Percentiles rank a stretch among this genome's conserved stretches.
phyloP scores from a whole-genome alignment of 202 grass and related monocot genomes.

The Zizania palustris region DNA sequence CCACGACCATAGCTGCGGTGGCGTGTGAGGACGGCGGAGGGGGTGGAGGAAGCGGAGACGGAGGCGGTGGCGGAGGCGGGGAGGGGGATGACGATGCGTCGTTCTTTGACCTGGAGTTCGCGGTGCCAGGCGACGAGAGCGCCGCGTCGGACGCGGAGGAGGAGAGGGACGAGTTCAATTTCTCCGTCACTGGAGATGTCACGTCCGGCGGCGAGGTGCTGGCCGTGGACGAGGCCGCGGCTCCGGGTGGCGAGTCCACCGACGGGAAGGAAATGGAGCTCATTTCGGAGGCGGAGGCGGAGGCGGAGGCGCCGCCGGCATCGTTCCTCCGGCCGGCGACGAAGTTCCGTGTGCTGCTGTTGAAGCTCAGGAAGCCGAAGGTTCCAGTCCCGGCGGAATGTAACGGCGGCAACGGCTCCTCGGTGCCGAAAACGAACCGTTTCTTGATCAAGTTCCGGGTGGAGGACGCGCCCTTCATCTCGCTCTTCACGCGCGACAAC shows the following conservation, averaged over 20 bases:
- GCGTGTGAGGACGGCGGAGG: constrained; percentile 39
- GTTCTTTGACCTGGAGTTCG: constrained; percentile 96
- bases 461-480: constrained; percentile 61
- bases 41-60: not conserved
- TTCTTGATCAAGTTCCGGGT: constrained; percentile 76
- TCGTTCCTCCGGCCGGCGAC: constrained; percentile 71
- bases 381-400: constrained; percentile 10
- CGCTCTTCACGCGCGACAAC: constrained; percentile 84
- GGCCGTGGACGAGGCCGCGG: constrained; percentile 39
- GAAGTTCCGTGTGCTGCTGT: constrained; percentile 84
- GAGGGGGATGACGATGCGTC: constrained; percentile 75
- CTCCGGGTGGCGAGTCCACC: constrained; percentile 26
- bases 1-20: constrained; percentile 39
- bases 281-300: not conserved
- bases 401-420: not conserved
- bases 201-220: constrained; percentile 30
- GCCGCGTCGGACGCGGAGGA: constrained; percentile 56
- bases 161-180: constrained; percentile 70
- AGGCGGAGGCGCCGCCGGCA: constrained; percentile 25
- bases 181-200: constrained; percentile 47
- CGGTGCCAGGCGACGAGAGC: constrained; percentile 57
- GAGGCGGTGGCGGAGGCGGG: not conserved
- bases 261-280: constrained; percentile 43
- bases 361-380: constrained; percentile 73
- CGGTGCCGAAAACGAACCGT: constrained; percentile 46